Percentiles rank a stretch among this genome's conserved stretches.
Conservation (phyloP, 176 grass and related monocot species). For the Triticum urartu region DNA sequence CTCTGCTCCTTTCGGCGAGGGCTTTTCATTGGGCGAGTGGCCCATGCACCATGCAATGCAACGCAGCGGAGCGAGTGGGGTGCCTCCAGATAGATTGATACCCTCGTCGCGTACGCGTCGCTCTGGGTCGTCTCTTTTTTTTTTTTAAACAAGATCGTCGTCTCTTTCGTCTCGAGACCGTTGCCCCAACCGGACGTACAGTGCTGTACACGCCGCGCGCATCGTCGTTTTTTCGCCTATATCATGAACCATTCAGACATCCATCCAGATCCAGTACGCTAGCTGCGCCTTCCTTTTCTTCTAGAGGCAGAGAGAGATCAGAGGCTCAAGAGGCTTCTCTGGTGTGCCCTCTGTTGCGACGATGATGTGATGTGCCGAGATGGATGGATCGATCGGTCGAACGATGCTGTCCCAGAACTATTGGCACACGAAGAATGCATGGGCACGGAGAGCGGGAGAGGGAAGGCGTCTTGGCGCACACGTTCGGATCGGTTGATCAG, state of each 20-base stretch:
- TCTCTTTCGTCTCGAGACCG: background rate
- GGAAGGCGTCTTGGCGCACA: background rate
- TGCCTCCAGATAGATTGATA: background rate
- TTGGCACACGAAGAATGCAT: background rate
- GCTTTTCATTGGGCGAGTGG: background rate
- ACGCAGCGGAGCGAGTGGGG: background rate
- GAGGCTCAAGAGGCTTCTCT: background rate
- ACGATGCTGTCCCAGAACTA: background rate
- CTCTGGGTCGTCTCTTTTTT: background rate
- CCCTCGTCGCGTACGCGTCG: no score
- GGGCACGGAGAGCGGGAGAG: background rate
- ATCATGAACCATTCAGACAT: background rate
- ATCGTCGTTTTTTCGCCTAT: background rate
- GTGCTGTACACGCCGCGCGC: rapidly evolving
- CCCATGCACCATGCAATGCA: background rate
- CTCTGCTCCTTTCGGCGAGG: background rate
- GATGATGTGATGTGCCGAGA: background rate
- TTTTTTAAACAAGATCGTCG: no score
- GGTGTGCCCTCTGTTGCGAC: background rate
- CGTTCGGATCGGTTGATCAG: no score
- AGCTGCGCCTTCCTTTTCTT: conserved; percentile 17
- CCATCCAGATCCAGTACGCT: background rate
- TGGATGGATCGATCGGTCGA: no score
- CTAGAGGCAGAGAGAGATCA: conserved; percentile 1
- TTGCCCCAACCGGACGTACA: background rate